Evolutionary conservation across 1,284 basidiomycete genomes (phyloP), one percentile per base, ranked within the genome.

Genomic region (Trichosporon faecale): DNA sequence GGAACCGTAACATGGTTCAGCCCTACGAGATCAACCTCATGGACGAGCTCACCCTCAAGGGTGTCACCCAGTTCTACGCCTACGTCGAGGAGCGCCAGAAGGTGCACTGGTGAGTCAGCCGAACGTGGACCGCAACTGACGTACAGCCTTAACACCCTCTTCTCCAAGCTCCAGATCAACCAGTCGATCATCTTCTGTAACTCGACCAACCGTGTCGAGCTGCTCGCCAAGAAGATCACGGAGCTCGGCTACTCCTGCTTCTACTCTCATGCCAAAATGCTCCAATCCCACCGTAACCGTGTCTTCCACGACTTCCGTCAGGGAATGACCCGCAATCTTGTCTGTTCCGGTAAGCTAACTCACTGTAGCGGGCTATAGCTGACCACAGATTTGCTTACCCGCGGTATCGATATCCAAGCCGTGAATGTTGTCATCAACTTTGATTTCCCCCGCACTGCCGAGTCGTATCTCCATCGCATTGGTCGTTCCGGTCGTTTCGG

Each of bases 401-500:
- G 97, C 79, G 96, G 96, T 87, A 99, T 99, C 84, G 97, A 98
- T 85, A 98, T 99, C 82, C 95, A 98, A 86, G 96, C 96, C 61
- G 96, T 99, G 74, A 99, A 99, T 84, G 96, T 98, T 78, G 96
- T 99, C 79, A 98, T 99, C 88, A 98, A 98, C 87, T 99, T 99
- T 82, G 95, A 98, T 84, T 98, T 99, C 85, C 96, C 96, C 73
- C 97, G 98, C 88, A 98, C 96, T 80, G 93, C 93, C 69, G 96
- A 99, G 85, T 98, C 95, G 2, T 99, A 99, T 84, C 89, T 99
- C 35, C 96, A 99, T 85, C 91, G 79, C 75, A 82, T 82, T 80
- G 96, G 96, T 84, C 94, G 96, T 74, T 95, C 94, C 9, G 97
- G 97, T 70, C 92, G 97, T 68, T 98, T 96, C 82, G 96, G 97